Base-by-base conservation (phyloP, 805 yeast species). In the Wickerhamomyces pijperi region DNA sequence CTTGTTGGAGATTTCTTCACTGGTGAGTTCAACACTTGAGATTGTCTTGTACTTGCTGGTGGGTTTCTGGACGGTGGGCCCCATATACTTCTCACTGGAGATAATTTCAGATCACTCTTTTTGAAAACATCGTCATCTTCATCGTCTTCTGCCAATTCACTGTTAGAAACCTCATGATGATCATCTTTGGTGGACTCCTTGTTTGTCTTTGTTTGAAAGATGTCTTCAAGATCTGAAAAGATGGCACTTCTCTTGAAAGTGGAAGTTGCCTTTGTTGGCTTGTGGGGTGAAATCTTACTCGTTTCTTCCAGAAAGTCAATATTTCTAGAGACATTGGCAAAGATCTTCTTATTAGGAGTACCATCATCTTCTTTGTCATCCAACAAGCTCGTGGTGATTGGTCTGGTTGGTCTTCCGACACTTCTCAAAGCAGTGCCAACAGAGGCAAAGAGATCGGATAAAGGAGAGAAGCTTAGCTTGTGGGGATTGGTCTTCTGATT, bases 1-100 rank as follows among this genome's bases (percentile, higher is more conserved):
- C 29, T 25, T 7, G 9, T 4, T 8, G 29, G 29, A 8, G 29
- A 25, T 14, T 25, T 25, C 14, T 25, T 25, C 5, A 25, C 29
- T 11, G 29, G 29, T 9, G 29, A 25, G 13, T 25, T 25, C 29
- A 25, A 25, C 4, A 25, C 29, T 25, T 25, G n/a, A 4, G 29
- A 8, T 25, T 12, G 14, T 8, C 13, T 7, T 11, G 12, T 25
- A 12, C 12, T 13, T 11, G 5, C 29, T 20, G 21, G 19, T 16
- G 35, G 19, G 3, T 11, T 35, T 18, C 40, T 37, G 8, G 21
- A 31, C 11, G 48, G 46, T 5, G 51, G 42, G 13, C 56, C 54
- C 40, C 53, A 54, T 9, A 51, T 45, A 19, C 56, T 53, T 35
- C 47, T 50, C 13, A 53, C 56, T 12, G 58, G 58, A 2, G 58